These are phyloP conservation scores for Paxillus involutus DNA, from an alignment of 768 basidiomycete species.

Conservation along the genomic window DNA sequence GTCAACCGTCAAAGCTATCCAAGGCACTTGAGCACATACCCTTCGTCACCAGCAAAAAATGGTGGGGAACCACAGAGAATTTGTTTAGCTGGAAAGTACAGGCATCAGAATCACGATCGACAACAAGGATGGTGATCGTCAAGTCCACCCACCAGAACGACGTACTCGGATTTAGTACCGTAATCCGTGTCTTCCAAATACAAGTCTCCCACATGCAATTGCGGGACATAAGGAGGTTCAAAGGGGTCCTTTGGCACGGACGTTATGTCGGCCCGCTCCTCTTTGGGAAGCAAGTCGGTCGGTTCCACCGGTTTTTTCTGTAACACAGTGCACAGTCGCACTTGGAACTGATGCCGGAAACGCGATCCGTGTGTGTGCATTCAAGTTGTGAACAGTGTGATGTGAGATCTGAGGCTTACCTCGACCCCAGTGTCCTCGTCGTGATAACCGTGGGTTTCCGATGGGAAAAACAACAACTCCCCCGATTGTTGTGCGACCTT, in stretches of 20 bases:
- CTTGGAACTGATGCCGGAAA: constrained; percentile 63
- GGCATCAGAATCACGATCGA: no score
- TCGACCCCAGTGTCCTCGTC: constrained; percentile 59
- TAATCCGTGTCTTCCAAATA: constrained; percentile 48
- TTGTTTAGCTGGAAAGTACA: constrained; percentile 34
- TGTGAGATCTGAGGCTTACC: constrained; percentile 38
- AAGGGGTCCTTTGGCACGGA: constrained; percentile 63
- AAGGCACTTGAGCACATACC: constrained; percentile 41
- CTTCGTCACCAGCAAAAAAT: constrained; percentile 86
- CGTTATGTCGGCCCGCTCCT: constrained; percentile 12
- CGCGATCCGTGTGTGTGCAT: no score
- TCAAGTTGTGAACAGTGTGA: no score
- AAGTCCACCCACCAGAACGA: constrained; percentile 58
- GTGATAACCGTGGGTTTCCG: constrained; percentile 47
- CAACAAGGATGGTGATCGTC: not conserved
- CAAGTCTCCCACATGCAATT: constrained; percentile 75
- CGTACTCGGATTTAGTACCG: constrained; percentile 52
- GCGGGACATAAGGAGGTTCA: constrained; percentile 78
- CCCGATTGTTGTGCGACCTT: constrained; percentile 59
- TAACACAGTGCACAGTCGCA: constrained; percentile 82
- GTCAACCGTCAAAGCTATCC: not conserved
- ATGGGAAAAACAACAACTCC: constrained; percentile 79
- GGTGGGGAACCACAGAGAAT: constrained; percentile 35
- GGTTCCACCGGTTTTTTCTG: constrained; percentile 70
- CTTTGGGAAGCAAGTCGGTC: constrained; percentile 27